A percentile compares a stretch with the other conserved stretches of the same genome.
Conservation (phyloP, 1,284 basidiomycete genomes). For the Moesziomyces globuligerus region DNA sequence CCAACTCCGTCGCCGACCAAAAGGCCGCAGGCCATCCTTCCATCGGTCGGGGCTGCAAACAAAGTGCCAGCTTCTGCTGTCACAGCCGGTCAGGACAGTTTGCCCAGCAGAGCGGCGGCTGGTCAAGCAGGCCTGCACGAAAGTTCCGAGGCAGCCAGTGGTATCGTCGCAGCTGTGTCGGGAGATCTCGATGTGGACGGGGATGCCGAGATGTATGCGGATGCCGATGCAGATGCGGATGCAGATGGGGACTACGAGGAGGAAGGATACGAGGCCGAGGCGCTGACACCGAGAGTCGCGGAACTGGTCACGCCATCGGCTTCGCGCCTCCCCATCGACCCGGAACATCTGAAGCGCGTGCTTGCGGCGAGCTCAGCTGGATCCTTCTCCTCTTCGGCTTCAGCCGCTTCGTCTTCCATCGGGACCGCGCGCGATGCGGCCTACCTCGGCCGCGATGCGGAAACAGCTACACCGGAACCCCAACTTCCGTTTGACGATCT, state of each 20-base stretch:
- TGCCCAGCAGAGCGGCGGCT: background rate
- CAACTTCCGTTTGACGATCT: slow-evolving; percentile 16
- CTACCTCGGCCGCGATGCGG: background rate
- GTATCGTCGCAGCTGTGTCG: background rate
- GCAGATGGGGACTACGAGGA: slow-evolving; percentile 36
- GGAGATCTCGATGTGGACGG: slow-evolving; percentile 2
- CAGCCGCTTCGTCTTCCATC: slow-evolving; percentile 5
- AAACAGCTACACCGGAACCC: slow-evolving; percentile 9
- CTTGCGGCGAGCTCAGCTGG: slow-evolving; percentile 25
- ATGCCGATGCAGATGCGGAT: slow-evolving; percentile 32
- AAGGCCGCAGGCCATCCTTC: background rate
- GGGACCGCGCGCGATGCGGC: background rate
- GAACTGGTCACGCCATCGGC: background rate
- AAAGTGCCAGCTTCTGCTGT: background rate
- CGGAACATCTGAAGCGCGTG: slow-evolving; percentile 16
- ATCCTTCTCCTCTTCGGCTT: background rate
- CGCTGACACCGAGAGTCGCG: background rate
- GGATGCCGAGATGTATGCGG: slow-evolving; percentile 16
- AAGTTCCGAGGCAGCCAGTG: background rate
- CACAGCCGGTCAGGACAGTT: background rate
- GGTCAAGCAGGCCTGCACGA: no score
- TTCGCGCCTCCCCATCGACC: slow-evolving; percentile 31
- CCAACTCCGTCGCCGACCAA: background rate
- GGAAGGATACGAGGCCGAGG: slow-evolving; percentile 12
- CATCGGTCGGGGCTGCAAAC: background rate